Evolutionary conservation across 805 yeast genomes (phyloP).

Genomic region (Yamadazyma nakazawae): DNA sequence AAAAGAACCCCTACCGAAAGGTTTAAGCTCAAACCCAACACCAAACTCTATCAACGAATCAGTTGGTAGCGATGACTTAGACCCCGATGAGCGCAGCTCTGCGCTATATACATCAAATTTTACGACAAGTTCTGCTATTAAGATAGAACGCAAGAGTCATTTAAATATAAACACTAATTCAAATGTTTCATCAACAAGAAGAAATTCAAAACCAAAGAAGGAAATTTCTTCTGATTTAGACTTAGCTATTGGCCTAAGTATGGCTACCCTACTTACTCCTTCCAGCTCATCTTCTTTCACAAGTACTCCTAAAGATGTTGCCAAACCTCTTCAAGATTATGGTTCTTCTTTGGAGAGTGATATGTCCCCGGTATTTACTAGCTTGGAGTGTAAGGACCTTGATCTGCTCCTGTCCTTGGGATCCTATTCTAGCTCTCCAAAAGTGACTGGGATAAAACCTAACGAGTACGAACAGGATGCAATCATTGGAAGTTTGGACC

Average conservation of each 20-base stretch:
- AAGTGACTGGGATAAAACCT: not conserved
- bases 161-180: slow-evolving; percentile 3
- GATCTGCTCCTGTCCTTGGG: slow-evolving; percentile 39
- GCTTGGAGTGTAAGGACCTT: slow-evolving; percentile 27
- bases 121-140: slow-evolving; percentile 15
- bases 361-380: slow-evolving; percentile 39
- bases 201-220: slow-evolving; percentile 1
- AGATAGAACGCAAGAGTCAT: slow-evolving; percentile 15
- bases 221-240: slow-evolving; percentile 23
- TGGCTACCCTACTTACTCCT: slow-evolving; percentile 36
- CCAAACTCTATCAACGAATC: slow-evolving; percentile 16
- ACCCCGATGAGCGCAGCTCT: slow-evolving; percentile 40
- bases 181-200: not conserved
- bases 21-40: slow-evolving; percentile 23
- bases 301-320: not conserved
- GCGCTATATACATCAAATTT: slow-evolving; percentile 35
- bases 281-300: not conserved
- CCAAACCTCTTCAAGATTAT: slow-evolving; percentile 9
- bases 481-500: slow-evolving; percentile 20
- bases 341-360: slow-evolving; percentile 44
- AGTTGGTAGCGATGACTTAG: slow-evolving; percentile 31
- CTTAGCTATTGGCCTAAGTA: slow-evolving; percentile 44
- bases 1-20: slow-evolving; percentile 46
- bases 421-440: slow-evolving; percentile 14
- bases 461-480: slow-evolving; percentile 4